Evolutionary conservation across 306 rosid genomes (phyloP), one percentile per base, ranked within the genome.

Genomic region (Corylus americana): DNA sequence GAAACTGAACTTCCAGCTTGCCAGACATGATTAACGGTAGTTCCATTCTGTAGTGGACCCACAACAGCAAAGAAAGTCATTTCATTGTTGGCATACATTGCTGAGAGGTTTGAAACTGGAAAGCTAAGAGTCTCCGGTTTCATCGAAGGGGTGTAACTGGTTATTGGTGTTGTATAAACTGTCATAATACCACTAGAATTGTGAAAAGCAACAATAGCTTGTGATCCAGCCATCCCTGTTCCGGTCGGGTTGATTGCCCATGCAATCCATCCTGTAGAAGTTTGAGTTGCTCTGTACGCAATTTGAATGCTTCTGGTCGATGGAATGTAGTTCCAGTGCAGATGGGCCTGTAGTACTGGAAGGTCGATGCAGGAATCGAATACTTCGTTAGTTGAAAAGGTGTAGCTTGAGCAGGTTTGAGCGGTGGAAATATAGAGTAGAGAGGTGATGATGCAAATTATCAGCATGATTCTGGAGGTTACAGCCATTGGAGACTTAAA

Each of bases 31-130:
- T 79, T 79, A 75, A 70, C 37, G 0, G 73, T 22, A 12, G 83
- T 70, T 31, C 54, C 68, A 4, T 62, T 75, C 16, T 69, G 55
- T n/a, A 83, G 62, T 48, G 82, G 76, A 4, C 85, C 82, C 16
- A 82, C 63, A 47, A 77, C 66, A 55, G 72, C 82, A 37, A 82
- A 77, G 62, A 82, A 77, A 16, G 75, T 73, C 71, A 77, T 80
- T 58, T 77, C 68, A 51, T 22, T 16, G 11, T 77, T 59, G 70
- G 80, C 48, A 80, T 80, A 73, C 50, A 64, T 59, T 22, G 76
- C 78, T 2, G 85, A 81, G 22, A 70, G 47, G 67, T 70, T 81
- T 14, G 85, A 77, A 71, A 72, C 79, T 37, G n/a, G 67, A 47
- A 61, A 61, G 71, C 85, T 73, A 22, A 83, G 62, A 55, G 81